Conservation (phyloP, 169 alveolate genomes). For the Toxoplasma gondii region DNA sequence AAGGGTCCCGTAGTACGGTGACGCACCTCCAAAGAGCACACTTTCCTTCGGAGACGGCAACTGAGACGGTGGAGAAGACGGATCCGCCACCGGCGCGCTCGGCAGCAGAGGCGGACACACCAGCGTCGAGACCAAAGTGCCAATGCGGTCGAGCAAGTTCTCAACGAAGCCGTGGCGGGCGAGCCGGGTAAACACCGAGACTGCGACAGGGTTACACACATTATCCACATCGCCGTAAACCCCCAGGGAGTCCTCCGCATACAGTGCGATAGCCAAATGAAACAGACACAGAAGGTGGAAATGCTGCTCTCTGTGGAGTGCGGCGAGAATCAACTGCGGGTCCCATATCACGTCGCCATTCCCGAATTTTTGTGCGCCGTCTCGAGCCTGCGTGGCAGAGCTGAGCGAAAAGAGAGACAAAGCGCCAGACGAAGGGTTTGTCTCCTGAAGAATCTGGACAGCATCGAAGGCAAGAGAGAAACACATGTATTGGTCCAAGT, state of each 20-base stretch:
- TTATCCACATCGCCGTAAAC: neutral
- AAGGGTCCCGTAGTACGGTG: neutral
- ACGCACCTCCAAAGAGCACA: neutral
- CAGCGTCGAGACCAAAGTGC: neutral
- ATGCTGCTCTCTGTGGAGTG: constrained; percentile 55
- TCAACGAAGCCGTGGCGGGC: constrained; percentile 7
- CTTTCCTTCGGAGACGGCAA: neutral
- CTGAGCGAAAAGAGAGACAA: neutral
- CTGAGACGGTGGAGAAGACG: neutral
- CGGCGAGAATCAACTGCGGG: constrained; percentile 49
- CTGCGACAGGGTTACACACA: neutral
- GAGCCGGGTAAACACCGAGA: neutral
- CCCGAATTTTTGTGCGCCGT: too few species aligned
- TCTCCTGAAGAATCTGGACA: constrained; percentile 12
- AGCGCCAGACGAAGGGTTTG: neutral
- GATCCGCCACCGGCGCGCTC: neutral
- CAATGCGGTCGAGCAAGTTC: neutral
- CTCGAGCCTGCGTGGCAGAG: neutral
- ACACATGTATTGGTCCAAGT: constrained; percentile 32
- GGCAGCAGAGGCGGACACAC: neutral
- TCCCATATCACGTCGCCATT: constrained; percentile 26
- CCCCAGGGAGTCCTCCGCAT: neutral
- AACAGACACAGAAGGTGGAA: constrained; percentile 47
- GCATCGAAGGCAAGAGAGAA: constrained; percentile 47
- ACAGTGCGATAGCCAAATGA: neutral